These are phyloP conservation scores for Yamadazyma pseudoaaseri DNA, from an alignment of 1,139 yeast genomes.

Conservation along the genomic window DNA sequence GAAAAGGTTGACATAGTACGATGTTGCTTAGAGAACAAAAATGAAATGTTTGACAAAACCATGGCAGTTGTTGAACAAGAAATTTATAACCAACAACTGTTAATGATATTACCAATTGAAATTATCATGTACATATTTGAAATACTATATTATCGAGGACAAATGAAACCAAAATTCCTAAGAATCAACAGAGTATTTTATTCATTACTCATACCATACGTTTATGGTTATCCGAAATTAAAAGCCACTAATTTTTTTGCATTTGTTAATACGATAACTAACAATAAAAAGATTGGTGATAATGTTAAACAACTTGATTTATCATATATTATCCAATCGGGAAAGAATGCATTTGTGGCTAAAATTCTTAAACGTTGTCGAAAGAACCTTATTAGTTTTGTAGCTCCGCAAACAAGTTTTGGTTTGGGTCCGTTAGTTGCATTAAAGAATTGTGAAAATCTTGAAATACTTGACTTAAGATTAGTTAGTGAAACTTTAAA, in stretches of 20 bases:
- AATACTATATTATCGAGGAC: slow-evolving; percentile 31
- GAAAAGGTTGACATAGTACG: slow-evolving; percentile 46
- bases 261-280: slow-evolving; percentile 70
- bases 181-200: slow-evolving; percentile 65
- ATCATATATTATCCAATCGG: slow-evolving; percentile 79
- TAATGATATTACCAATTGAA: slow-evolving; percentile 56
- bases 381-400: slow-evolving; percentile 57
- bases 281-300: slow-evolving; percentile 39
- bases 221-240: slow-evolving; percentile 64
- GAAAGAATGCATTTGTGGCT: slow-evolving; percentile 90
- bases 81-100: slow-evolving; percentile 11
- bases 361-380: slow-evolving; percentile 76
- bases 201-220: slow-evolving; percentile 52
- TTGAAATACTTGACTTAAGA: slow-evolving; percentile 74
- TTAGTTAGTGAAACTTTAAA: slow-evolving; percentile 90
- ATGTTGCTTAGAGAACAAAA: slow-evolving; percentile 26
- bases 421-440: slow-evolving; percentile 87
- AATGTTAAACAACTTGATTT: slow-evolving; percentile 62
- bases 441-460: slow-evolving; percentile 62
- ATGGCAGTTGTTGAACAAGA: slow-evolving; percentile 16
- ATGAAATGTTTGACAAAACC: slow-evolving; percentile 16
- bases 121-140: slow-evolving; percentile 53
- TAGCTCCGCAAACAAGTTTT: slow-evolving; percentile 94
- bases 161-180: slow-evolving; percentile 51
- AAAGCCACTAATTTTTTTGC: slow-evolving; percentile 63